Percentiles rank a stretch among this genome's conserved stretches.
Evolutionary conservation across 208 protist genomes (phyloP).

Genomic region (Endotrypanum monterogeii): DNA sequence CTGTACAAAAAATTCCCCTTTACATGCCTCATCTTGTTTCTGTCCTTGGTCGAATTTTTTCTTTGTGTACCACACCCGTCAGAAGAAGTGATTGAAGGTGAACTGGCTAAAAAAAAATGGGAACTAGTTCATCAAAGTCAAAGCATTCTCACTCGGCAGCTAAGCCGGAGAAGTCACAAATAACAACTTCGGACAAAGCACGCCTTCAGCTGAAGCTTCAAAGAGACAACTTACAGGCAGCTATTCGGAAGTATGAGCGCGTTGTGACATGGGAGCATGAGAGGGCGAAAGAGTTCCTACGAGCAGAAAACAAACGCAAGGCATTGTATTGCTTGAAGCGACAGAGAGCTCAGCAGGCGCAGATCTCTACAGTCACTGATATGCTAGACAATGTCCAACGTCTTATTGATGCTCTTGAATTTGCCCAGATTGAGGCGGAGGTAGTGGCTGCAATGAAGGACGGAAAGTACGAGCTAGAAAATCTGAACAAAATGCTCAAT

Average conservation of each 20-base stretch:
- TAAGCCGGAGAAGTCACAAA: slow-evolving; percentile 28
- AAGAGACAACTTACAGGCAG: slow-evolving; percentile 68
- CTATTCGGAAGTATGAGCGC: slow-evolving; percentile 70
- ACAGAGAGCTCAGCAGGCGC: slow-evolving; percentile 55
- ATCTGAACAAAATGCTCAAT: slow-evolving; percentile 84
- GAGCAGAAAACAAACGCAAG: slow-evolving; percentile 63
- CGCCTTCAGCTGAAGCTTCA: slow-evolving; percentile 86
- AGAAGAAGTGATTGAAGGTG: background rate
- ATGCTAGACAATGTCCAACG: slow-evolving; percentile 84
- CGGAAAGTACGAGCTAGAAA: slow-evolving; percentile 74
- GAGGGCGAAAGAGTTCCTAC: slow-evolving; percentile 68
- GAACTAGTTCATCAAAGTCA: slow-evolving; percentile 16
- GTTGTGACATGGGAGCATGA: slow-evolving; percentile 52
- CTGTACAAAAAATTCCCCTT: background rate
- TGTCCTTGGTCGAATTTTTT: background rate
- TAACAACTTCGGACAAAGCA: slow-evolving; percentile 68
- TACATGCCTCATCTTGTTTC: background rate
- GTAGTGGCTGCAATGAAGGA: slow-evolving; percentile 67
- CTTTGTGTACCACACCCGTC: background rate
- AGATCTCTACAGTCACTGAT: slow-evolving; percentile 58
- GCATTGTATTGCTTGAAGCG: slow-evolving; percentile 86
- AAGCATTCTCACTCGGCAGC: background rate
- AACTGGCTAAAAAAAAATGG: slow-evolving; percentile 13
- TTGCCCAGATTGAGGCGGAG: slow-evolving; percentile 72
- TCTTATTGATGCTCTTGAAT: slow-evolving; percentile 80